Conservation (phyloP, 2,329 filamentous ascomycete genomes). For the Penicillium italicum region DNA sequence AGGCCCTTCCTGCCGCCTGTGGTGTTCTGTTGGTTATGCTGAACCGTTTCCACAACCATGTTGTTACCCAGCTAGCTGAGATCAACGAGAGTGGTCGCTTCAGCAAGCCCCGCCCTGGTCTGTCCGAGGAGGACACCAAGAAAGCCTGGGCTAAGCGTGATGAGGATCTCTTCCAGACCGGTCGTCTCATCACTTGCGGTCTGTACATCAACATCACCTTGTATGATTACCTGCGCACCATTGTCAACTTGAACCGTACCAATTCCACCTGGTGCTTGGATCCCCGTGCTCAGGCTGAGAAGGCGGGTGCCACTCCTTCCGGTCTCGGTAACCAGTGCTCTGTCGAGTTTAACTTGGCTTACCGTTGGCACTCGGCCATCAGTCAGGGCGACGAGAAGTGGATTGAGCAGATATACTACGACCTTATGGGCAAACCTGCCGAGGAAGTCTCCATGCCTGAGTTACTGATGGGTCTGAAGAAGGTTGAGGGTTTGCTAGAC, state of each 20-base stretch:
- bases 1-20: conserved; percentile 69
- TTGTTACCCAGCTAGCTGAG: conserved; percentile 71
- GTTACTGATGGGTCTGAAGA: conserved; percentile 60
- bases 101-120: conserved; percentile 55
- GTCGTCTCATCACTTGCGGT: conserved; percentile 67
- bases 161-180: conserved; percentile 75
- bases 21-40: conserved; percentile 73
- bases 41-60: conserved; percentile 74
- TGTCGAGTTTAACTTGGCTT: conserved; percentile 84
- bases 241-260: conserved; percentile 66
- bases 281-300: conserved; percentile 66
- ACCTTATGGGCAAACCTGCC: conserved; percentile 60
- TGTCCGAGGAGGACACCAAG: conserved; percentile 49
- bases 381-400: conserved; percentile 72
- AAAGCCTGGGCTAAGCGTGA: conserved; percentile 65
- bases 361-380: conserved; percentile 82
- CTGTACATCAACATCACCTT: conserved; percentile 77
- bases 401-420: conserved; percentile 66
- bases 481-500: conserved; percentile 59
- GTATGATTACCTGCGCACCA: conserved; percentile 74
- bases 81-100: conserved; percentile 86
- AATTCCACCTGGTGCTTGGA: conserved; percentile 80
- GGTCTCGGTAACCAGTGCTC: conserved; percentile 80
- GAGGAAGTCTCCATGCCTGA: conserved; percentile 56
- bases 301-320: conserved; percentile 58